Percentiles rank a stretch among this genome's conserved stretches.
Evolutionary conservation across 768 basidiomycete species (phyloP).

Genomic region (Coprinopsis strossmayeri): DNA sequence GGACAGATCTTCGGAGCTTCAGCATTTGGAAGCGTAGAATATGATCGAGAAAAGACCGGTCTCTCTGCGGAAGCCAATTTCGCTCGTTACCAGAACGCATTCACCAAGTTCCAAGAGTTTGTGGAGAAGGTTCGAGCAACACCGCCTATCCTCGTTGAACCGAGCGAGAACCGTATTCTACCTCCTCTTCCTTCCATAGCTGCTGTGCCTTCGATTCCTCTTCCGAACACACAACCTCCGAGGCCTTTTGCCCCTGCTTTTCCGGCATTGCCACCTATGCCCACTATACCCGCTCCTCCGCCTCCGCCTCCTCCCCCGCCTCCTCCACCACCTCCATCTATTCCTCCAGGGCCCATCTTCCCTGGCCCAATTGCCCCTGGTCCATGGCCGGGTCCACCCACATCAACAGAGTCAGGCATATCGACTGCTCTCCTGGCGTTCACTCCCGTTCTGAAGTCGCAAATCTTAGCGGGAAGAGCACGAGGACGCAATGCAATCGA

Average conservation of each 20-base stretch:
- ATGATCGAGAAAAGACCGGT: conserved; percentile 1
- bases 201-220: not conserved
- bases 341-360: conserved; percentile 1
- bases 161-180: not conserved
- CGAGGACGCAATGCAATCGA: conserved; percentile 33
- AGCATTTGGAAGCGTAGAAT: conserved; percentile 23
- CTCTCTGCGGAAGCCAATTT: conserved; percentile 12
- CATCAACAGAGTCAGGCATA: not conserved
- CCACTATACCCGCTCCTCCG: not conserved
- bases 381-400: conserved; percentile 1
- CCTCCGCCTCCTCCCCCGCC: not conserved
- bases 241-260: not conserved
- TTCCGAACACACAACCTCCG: not conserved
- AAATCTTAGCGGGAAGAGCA: not conserved
- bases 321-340: not conserved
- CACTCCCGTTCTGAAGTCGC: not conserved
- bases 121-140: conserved; percentile 7
- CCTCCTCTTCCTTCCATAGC: conserved; percentile 3
- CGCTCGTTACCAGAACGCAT: conserved; percentile 24
- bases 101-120: conserved; percentile 25
- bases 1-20: conserved; percentile 31
- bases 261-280: not conserved
- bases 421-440: conserved; percentile 9
- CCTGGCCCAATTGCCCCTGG: conserved; percentile 1
- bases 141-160: not conserved